Evolutionary conservation across 1,284 basidiomycete genomes (phyloP), one percentile per base, ranked within the genome.

Genomic region (Moesziomyces sp.): DNA sequence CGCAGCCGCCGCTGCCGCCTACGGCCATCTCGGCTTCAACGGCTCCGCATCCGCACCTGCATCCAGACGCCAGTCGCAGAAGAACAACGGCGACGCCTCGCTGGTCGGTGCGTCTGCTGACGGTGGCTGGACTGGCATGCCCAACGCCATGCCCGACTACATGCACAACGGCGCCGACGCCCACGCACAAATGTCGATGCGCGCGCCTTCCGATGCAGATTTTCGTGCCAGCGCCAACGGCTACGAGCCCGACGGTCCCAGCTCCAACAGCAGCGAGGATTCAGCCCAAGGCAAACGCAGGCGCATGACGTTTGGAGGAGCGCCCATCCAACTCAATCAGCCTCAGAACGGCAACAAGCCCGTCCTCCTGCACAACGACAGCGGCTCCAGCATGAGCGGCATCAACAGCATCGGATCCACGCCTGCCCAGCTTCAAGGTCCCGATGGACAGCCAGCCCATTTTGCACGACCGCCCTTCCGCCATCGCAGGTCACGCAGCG

Each of bases 1-100:
- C 16, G 68, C 75, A 19, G 72, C 76, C 3, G 77, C 75, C 5
- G 71, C 67, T 18, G 73, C 73, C n/a, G 74, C 65, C 3, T 77
- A 77, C 47, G 71, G 67, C 10, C 74, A 71, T 44, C 51, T 71
- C 16, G 71, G 67, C 44, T 77, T 58, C 65, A 60, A 58, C 61
- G 43, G 43, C 5, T 61, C 66, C 28, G 52, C 50, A n/a, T 70
- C 72, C 21, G 62, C 57, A 34, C 63, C 62, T 9, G 52, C 47
- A 28, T 71, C 67, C 18, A 49, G 66, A 48, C 59, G 71, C 18
- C 61, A 52, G 28, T 62, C 61, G 14, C 57, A 62, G 21, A 74
- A 58, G 51, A 57, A 40, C 56, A 53, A 55, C 42, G 30, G 10
- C 30, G 55, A 55, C 11, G 46, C 52, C 14, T 42, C 46, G 8